These are phyloP conservation scores for Candida frijolesensis DNA, from an alignment of 1,139 yeast genomes.

Conservation along the genomic window DNA sequence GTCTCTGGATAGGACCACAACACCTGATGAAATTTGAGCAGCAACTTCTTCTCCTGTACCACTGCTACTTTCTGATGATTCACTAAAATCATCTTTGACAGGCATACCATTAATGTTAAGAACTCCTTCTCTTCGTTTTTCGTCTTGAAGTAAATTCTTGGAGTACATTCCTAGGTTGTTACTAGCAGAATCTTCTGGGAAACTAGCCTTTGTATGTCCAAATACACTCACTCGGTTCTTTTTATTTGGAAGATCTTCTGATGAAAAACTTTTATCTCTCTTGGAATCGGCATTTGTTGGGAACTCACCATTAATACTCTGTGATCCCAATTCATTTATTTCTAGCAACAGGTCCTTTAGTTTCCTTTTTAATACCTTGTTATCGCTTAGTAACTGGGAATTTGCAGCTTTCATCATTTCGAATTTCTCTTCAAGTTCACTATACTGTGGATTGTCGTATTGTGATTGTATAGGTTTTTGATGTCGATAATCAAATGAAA, in stretches of 20 bases:
- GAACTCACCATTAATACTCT: neutral
- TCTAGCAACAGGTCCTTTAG: slow-evolving; percentile 11
- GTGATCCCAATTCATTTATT: slow-evolving; percentile 2
- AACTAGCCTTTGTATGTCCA: slow-evolving; percentile 14
- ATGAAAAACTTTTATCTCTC: slow-evolving; percentile 13
- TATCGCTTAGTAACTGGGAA: slow-evolving; percentile 14
- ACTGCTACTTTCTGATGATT: slow-evolving; percentile 11
- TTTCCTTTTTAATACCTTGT: slow-evolving; percentile 10
- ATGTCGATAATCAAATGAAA: neutral
- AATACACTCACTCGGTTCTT: slow-evolving; percentile 13
- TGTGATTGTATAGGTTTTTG: neutral
- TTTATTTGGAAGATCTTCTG: slow-evolving; percentile 14
- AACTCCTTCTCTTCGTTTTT: slow-evolving; percentile 2
- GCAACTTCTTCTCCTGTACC: slow-evolving; percentile 13
- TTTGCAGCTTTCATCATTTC: slow-evolving; percentile 15
- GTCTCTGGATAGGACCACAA: slow-evolving; percentile 8
- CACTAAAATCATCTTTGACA: slow-evolving; percentile 10
- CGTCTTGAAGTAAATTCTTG: slow-evolving; percentile 4
- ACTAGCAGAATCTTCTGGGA: slow-evolving; percentile 14
- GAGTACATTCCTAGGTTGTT: slow-evolving; percentile 15
- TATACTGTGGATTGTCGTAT: slow-evolving; percentile 2
- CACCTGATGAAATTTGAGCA: neutral
- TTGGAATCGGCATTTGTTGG: slow-evolving; percentile 5
- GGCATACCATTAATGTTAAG: slow-evolving; percentile 6
- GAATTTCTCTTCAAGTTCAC: slow-evolving; percentile 10